A percentile compares a stretch with the other conserved stretches of the same genome.
Evolutionary conservation across 129 eudicot genomes (phyloP).

Genomic region (Ambrosia trifida): DNA sequence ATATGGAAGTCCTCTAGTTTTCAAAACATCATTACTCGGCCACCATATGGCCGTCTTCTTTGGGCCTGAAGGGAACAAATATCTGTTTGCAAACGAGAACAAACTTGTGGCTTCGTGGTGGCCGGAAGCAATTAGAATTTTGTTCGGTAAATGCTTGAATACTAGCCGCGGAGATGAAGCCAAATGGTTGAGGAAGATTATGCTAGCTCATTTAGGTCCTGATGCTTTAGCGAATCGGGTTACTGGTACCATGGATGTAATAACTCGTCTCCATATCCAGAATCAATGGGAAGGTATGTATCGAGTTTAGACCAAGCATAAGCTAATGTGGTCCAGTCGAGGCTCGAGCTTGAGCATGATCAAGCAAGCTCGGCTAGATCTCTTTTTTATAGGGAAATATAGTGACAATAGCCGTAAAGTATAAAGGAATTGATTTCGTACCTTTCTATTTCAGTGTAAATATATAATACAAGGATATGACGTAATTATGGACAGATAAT

Average conservation of each 20-base stretch:
- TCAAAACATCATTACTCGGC: slow-evolving; percentile 50
- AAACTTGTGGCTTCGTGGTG: slow-evolving; percentile 57
- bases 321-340: no score
- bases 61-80: slow-evolving; percentile 55
- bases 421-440: no score
- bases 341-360: no score
- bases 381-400: no score
- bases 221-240: slow-evolving; percentile 43
- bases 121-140: slow-evolving; percentile 47
- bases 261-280: slow-evolving; percentile 27
- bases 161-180: slow-evolving; percentile 46
- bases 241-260: slow-evolving; percentile 22
- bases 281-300: slow-evolving; percentile 25
- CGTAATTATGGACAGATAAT: no score
- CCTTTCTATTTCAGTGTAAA: no score
- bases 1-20: slow-evolving; percentile 32
- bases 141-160: slow-evolving; percentile 41
- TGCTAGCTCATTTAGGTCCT: slow-evolving; percentile 40
- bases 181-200: slow-evolving; percentile 49
- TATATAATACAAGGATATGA: no score
- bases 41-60: slow-evolving; percentile 25
- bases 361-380: no score
- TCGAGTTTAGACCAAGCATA: no score
- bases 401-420: no score
- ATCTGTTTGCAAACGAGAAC: slow-evolving; percentile 55